These are phyloP conservation scores for Avena insularis DNA, from an alignment of 176 grass and related monocot genomes.

Conservation along the genomic window DNA sequence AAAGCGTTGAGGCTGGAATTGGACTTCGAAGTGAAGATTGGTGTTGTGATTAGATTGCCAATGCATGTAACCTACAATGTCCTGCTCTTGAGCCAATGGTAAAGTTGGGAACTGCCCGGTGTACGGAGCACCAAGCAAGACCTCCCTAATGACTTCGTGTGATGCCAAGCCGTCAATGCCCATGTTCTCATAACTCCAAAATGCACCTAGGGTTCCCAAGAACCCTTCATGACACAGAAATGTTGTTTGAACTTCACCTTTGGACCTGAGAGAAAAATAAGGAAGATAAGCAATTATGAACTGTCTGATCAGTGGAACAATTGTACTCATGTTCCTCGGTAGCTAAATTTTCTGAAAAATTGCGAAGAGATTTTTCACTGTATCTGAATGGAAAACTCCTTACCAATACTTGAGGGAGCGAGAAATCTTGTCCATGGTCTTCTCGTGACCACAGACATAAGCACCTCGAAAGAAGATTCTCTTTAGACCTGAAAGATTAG, in stretches of 20 bases:
- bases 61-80: slow-evolving; percentile 53
- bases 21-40: background rate
- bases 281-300: background rate
- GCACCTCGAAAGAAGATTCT: slow-evolving; percentile 96
- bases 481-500: slow-evolving; percentile 90
- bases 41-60: slow-evolving; percentile 5
- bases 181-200: slow-evolving; percentile 99
- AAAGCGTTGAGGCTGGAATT: background rate
- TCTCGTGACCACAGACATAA: slow-evolving; percentile 91
- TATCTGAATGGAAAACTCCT: slow-evolving; percentile 24
- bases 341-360: background rate
- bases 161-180: slow-evolving; percentile 87
- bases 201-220: slow-evolving; percentile 94
- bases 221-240: slow-evolving; percentile 97
- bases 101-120: slow-evolving; percentile 73
- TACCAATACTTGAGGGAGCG: slow-evolving; percentile 95
- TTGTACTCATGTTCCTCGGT: background rate
- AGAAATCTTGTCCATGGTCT: slow-evolving; percentile 99
- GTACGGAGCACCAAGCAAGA: slow-evolving; percentile 93
- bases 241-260: slow-evolving; percentile 96
- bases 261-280: slow-evolving; percentile 69
- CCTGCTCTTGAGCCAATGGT: slow-evolving; percentile 46
- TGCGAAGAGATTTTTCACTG: background rate
- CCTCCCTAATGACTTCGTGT: slow-evolving; percentile 93
- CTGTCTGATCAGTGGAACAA: background rate